Base-by-base conservation (phyloP, 805 yeast species). In the Yamadazyma philogaea region DNA sequence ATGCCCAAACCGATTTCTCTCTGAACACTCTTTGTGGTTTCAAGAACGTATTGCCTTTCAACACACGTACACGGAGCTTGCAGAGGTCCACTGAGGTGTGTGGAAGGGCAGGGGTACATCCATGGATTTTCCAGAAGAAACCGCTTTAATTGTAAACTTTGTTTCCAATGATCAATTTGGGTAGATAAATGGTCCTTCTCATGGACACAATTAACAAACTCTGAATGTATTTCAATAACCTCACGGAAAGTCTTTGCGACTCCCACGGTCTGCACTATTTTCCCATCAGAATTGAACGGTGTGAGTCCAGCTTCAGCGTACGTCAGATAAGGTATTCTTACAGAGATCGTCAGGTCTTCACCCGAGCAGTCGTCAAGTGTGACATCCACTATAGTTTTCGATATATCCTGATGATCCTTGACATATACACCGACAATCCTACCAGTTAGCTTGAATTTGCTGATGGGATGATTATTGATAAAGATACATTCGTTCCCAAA, bases 321-420 rank as follows among this genome's bases (percentile, higher is more conserved):
- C 14, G 26, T 14, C 0, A 39, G 10, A 14, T 47, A 48, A 2
- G 17, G 15, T 2, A 63, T 49, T 26, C 51, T 55, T 8, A 59
- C 64, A 5, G 43, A 41, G 6, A 69, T 54, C 3, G 44, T 34
- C 66, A 64, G 70, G 1, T 44, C 30, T 2, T 39, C 39, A 2
- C 66, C 63, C 11, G 72, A 67, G 16, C 46, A 56, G 47, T 70
- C 75, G 40, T 70, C 74, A 3, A 70, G 22, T 5, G 51, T 45
- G 6, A 69, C 10, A 15, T 58, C 27, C 19, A 51, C 39, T 38
- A 43, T 55, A 26, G 46, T 46, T n/a, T 37, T 30, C 17, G 44
- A 34, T 7, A 15, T 36, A 30, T 37, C 30, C 5, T 40, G 43
- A 18, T 28, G 37, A 14, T 51, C 54, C 24, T 43, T 52, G 35